These are phyloP conservation scores for Citrus sp. DNA, from an alignment of 345 rosid genomes.

Conservation along the genomic window DNA sequence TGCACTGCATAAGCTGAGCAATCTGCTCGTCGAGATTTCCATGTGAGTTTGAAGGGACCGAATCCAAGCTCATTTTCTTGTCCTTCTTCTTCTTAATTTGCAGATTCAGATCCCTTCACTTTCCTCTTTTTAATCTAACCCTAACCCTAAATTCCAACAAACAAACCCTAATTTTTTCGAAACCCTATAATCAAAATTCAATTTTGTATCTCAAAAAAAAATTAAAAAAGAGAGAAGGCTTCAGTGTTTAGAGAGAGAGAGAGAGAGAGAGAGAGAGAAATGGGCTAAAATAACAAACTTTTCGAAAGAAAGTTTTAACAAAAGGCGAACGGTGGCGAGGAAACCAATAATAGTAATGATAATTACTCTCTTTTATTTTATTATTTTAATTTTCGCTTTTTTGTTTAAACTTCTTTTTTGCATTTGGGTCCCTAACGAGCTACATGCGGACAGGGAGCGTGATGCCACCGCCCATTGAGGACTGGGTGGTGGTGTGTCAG, in stretches of 20 bases:
- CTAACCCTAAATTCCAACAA: neutral
- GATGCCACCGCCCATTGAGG: too few species aligned
- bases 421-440: too few species aligned
- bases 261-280: neutral
- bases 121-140: neutral
- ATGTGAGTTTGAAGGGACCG: slow-evolving; percentile 37
- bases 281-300: neutral
- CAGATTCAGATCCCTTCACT: slow-evolving; percentile 27
- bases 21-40: slow-evolving; percentile 59
- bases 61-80: slow-evolving; percentile 40
- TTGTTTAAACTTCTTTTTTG: too few species aligned
- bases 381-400: neutral
- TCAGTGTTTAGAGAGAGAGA: neutral
- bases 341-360: slow-evolving; percentile 17
- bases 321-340: slow-evolving; percentile 18
- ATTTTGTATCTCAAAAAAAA: neutral
- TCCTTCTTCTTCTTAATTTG: neutral
- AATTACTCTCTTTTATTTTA: neutral
- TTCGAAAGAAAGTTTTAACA: neutral
- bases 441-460: too few species aligned
- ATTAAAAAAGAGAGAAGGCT: neutral
- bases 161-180: neutral
- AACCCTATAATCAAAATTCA: slow-evolving; percentile 22
- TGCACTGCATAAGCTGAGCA: slow-evolving; percentile 62
- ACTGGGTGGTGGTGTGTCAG: neutral